These are phyloP conservation scores for Aspergillus aculeatinus DNA, from an alignment of 2,329 filamentous ascomycete species.

Conservation along the genomic window DNA sequence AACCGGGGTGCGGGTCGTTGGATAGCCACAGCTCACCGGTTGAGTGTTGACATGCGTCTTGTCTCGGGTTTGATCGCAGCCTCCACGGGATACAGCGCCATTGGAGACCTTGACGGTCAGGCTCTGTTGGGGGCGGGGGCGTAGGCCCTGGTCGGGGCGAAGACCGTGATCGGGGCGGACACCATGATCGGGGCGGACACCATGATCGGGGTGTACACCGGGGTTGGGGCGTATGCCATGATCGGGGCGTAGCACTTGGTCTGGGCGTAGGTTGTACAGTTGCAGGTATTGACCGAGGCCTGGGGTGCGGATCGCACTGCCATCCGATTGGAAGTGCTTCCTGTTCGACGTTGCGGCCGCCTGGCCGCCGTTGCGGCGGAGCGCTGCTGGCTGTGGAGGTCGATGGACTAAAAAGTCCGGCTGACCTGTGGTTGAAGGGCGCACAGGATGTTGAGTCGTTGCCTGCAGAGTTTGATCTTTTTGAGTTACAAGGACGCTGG, in stretches of 20 bases:
- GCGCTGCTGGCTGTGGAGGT: not conserved
- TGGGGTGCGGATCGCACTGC: not conserved
- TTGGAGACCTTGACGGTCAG: not conserved
- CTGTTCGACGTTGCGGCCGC: not conserved
- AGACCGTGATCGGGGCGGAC: too few species aligned
- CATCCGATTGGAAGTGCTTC: conserved; percentile 1
- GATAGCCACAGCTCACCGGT: not conserved
- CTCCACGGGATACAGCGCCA: not conserved
- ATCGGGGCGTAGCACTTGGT: not conserved
- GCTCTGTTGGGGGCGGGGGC: not conserved
- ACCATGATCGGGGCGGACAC: too few species aligned
- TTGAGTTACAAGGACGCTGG: not conserved
- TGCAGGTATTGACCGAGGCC: not conserved
- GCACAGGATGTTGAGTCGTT: not conserved
- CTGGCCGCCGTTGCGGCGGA: not conserved
- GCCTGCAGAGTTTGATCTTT: not conserved
- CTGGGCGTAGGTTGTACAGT: not conserved
- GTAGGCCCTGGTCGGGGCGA: not conserved
- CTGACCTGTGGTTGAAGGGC: conserved; percentile 1
- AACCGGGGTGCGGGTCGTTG: not conserved
- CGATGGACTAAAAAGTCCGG: not conserved
- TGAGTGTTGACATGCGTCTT: not conserved
- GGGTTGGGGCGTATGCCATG: too few species aligned
- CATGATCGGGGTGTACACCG: too few species aligned
- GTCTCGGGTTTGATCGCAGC: not conserved